Evolutionary conservation across 106 monocot species (phyloP).

Genomic region (Ottelia alismoides): DNA sequence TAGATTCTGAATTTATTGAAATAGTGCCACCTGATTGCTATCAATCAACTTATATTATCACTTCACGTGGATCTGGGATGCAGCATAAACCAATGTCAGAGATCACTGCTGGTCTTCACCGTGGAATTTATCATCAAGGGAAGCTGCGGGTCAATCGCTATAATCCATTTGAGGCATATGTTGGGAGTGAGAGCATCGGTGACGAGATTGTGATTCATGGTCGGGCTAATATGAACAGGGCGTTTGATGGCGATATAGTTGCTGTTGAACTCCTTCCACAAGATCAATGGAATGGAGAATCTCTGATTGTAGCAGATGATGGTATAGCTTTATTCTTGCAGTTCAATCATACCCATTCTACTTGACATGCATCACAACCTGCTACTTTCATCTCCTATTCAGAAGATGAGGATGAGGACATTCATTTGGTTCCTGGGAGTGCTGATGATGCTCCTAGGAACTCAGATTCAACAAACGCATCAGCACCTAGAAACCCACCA

Average conservation of each 20-base stretch:
- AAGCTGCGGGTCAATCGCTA: slow-evolving; percentile 96
- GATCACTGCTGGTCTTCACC: slow-evolving; percentile 71
- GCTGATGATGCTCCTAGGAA: slow-evolving; percentile 91
- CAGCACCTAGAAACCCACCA: slow-evolving; percentile 24
- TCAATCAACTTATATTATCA: background rate
- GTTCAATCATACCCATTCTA: background rate
- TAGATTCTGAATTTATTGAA: background rate
- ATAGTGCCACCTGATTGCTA: background rate
- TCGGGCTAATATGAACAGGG: slow-evolving; percentile 87
- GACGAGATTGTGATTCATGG: slow-evolving; percentile 92
- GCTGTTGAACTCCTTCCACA: slow-evolving; percentile 89
- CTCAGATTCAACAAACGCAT: slow-evolving; percentile 21
- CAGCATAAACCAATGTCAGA: slow-evolving; percentile 99
- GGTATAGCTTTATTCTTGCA: slow-evolving; percentile 43
- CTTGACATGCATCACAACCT: background rate
- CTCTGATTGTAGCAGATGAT: slow-evolving; percentile 58
- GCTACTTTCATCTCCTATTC: background rate
- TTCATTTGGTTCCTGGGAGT: slow-evolving; percentile 81
- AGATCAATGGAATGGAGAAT: slow-evolving; percentile 74
- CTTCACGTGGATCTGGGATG: too few relatives aligned
- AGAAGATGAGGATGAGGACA: slow-evolving; percentile 93
- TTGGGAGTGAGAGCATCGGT: slow-evolving; percentile 99
- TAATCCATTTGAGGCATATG: slow-evolving; percentile 96
- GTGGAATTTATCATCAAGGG: slow-evolving; percentile 95
- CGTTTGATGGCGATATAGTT: slow-evolving; percentile 98